Conservation (phyloP, 176 grass and related monocot genomes). For the Carex cristatella region DNA sequence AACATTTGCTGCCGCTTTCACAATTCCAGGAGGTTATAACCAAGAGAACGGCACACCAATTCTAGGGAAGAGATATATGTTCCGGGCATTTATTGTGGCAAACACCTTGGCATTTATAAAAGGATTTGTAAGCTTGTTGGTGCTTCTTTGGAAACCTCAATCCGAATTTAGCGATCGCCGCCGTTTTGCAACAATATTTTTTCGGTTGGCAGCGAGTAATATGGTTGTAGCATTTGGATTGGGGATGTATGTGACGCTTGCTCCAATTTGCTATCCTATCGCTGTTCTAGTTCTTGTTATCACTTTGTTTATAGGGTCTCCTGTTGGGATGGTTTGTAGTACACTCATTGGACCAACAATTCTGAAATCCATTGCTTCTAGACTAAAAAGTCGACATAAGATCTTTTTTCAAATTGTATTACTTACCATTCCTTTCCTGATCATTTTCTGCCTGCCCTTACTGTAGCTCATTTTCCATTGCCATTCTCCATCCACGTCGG, state of each 20-base stretch:
- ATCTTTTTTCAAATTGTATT: no score
- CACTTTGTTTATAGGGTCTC: neutral
- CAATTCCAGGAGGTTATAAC: neutral
- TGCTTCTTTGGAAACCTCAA: neutral
- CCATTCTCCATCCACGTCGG: no score
- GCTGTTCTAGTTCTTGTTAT: neutral
- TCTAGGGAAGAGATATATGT: neutral
- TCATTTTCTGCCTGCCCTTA: no score
- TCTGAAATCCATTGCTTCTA: no score
- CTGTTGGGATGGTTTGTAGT: no score
- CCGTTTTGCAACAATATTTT: no score
- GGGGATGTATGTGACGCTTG: neutral
- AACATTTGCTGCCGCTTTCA: neutral
- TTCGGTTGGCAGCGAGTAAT: neutral
- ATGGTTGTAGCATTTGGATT: neutral
- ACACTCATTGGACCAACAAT: no score
- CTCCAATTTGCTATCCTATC: neutral
- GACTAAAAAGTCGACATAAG: no score
- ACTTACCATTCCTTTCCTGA: no score
- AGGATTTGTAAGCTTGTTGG: neutral
- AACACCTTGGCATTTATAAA: neutral
- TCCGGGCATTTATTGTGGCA: neutral
- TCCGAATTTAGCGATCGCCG: fast-evolving
- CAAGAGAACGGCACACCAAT: neutral
- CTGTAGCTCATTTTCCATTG: no score